phyloP scores from a whole-genome alignment of 2,329 filamentous ascomycete genomes.

The Emergomyces orientalis region DNA sequence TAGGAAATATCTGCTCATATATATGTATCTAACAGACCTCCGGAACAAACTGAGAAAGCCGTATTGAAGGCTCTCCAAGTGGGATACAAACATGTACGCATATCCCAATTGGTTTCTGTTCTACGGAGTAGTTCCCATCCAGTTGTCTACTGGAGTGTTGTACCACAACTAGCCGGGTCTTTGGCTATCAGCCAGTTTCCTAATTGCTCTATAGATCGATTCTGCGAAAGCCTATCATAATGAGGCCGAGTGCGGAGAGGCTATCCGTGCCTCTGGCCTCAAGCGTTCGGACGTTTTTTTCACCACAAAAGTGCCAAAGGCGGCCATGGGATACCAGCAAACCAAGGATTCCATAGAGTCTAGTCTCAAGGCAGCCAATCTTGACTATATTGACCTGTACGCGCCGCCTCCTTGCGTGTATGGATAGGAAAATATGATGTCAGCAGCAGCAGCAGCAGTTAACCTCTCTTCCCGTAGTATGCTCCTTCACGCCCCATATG shows the following conservation, averaged over 20 bases:
- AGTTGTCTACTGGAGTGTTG: background rate
- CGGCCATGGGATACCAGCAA: constrained; percentile 51
- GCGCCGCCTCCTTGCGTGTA: background rate
- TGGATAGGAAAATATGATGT: background rate
- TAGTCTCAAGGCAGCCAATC: constrained; percentile 52
- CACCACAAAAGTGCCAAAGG: constrained; percentile 51
- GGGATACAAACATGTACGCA: constrained; percentile 48
- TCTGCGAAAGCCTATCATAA: constrained; percentile 51
- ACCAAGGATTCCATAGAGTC: constrained; percentile 55
- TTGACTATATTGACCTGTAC: constrained; percentile 60
- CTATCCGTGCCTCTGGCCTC: constrained; percentile 44
- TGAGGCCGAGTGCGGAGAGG: constrained; percentile 46
- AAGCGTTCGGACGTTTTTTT: constrained; percentile 52
- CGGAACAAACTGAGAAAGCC: constrained; percentile 48
- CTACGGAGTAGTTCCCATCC: background rate
- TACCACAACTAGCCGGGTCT: background rate
- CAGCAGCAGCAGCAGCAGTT: background rate
- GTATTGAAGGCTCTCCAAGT: constrained; percentile 47
- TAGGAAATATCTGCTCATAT: background rate
- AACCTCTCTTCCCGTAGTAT: constrained; percentile 20
- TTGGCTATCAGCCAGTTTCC: background rate
- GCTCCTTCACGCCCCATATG: constrained; percentile 33
- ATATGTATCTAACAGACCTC: constrained; percentile 36
- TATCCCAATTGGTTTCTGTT: background rate
- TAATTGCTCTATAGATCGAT: constrained; percentile 39